Evolutionary conservation across 495 filamentous ascomycete species (phyloP).

Genomic region (Pseudoneurospora amorphoporcata): DNA sequence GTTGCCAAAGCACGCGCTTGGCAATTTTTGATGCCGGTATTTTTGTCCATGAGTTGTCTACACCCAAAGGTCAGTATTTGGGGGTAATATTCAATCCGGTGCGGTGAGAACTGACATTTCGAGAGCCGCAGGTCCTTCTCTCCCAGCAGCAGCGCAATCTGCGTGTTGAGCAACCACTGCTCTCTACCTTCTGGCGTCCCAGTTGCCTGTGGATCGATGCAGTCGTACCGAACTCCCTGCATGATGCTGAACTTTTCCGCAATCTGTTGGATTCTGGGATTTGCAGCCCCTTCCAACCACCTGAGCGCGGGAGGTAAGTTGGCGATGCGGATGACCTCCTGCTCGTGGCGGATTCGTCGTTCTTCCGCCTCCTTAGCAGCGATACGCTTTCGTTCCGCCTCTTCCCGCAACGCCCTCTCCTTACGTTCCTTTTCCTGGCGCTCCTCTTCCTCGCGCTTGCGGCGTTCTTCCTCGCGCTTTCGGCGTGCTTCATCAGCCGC

Average conservation of each 20-base stretch:
- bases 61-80: constrained; percentile 4
- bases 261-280: constrained; percentile 36
- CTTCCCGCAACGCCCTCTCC: constrained; percentile 37
- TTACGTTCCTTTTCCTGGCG: constrained; percentile 17
- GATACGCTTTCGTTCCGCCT: constrained; percentile 44
- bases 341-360: constrained; percentile 33
- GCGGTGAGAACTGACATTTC: constrained; percentile 46
- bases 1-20: constrained; percentile 39
- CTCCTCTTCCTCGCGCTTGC: constrained; percentile 5
- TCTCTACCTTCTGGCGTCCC: constrained; percentile 43
- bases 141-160: constrained; percentile 63
- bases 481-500: constrained; percentile 36
- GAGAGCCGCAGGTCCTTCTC: constrained; percentile 66
- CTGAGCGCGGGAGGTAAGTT: constrained; percentile 42
- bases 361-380: constrained; percentile 48
- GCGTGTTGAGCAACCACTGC: constrained; percentile 67
- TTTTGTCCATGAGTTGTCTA: constrained; percentile 61
- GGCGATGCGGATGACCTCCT: constrained; percentile 35
- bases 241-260: constrained; percentile 41
- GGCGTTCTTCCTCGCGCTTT: constrained; percentile 30
- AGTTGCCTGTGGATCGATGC: constrained; percentile 36
- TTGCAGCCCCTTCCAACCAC: constrained; percentile 40
- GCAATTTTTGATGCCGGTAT: constrained; percentile 35
- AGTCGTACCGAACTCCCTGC: constrained; percentile 44
- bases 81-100: neutral